Conservation (phyloP, 768 basidiomycete genomes). For the Botryobasidium botryosum region DNA sequence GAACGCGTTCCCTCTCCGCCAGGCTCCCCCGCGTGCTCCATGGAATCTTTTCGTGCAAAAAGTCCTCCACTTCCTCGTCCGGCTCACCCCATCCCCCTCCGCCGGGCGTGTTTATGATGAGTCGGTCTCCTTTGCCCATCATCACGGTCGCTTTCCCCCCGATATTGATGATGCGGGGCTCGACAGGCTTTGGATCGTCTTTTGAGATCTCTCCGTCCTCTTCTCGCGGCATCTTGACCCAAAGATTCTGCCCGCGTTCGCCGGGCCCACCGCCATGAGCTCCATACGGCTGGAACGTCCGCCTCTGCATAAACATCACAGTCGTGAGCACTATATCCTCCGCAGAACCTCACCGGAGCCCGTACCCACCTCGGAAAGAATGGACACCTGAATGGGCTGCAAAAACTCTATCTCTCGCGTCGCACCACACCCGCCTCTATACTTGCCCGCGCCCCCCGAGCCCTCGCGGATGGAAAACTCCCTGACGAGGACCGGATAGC, state of each 20-base stretch:
- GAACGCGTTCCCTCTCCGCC: slow-evolving; percentile 19
- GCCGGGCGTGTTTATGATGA: slow-evolving; percentile 77
- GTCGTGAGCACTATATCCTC: neutral
- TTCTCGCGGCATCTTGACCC: slow-evolving; percentile 32
- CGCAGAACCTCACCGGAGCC: neutral
- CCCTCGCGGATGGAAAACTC: slow-evolving; percentile 59
- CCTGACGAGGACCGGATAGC: slow-evolving; percentile 83
- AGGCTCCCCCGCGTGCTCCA: slow-evolving; percentile 20
- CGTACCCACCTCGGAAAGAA: slow-evolving; percentile 60
- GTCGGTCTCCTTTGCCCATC: slow-evolving; percentile 75
- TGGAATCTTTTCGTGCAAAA: slow-evolving; percentile 8
- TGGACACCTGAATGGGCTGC: slow-evolving; percentile 70
- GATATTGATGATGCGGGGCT: slow-evolving; percentile 61
- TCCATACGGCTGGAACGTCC: slow-evolving; percentile 77
- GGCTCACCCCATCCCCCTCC: slow-evolving; percentile 68
- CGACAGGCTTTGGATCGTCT: neutral
- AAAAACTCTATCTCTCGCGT: slow-evolving; percentile 69
- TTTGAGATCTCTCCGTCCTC: slow-evolving; percentile 32
- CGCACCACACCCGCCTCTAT: slow-evolving; percentile 71
- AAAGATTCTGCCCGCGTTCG: slow-evolving; percentile 64
- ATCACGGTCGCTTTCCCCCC: slow-evolving; percentile 76
- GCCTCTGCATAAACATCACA: slow-evolving; percentile 32
- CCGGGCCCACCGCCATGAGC: slow-evolving; percentile 63
- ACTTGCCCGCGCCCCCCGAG: slow-evolving; percentile 55
- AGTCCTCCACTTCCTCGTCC: slow-evolving; percentile 13